Percentiles rank a stretch among this genome's conserved stretches.
phyloP scores from a whole-genome alignment of 192 early-diverging fungal genomes.

The Backusella tarrabulga region DNA sequence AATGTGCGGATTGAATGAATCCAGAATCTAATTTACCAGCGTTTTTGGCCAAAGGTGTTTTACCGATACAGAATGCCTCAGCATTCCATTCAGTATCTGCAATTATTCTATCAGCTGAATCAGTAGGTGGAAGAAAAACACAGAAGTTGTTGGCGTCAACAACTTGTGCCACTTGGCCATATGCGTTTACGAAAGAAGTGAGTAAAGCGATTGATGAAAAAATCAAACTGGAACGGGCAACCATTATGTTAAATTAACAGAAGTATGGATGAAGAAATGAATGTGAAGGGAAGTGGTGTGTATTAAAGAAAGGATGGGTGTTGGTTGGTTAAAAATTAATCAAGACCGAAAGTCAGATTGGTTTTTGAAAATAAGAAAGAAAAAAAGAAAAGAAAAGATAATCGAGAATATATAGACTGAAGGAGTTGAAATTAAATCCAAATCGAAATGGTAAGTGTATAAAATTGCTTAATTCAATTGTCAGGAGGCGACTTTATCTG shows the following conservation, averaged over 20 bases:
- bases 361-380: neutral
- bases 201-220: slow-evolving; percentile 3
- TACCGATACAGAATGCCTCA: slow-evolving; percentile 44
- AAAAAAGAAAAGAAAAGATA: neutral
- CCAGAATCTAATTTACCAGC: slow-evolving; percentile 42
- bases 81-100: slow-evolving; percentile 41
- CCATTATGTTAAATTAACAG: slow-evolving; percentile 1
- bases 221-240: slow-evolving; percentile 11
- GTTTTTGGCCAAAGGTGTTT: slow-evolving; percentile 27
- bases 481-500: neutral
- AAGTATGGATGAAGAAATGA: neutral
- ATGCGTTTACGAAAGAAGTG: neutral
- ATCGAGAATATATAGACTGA: slow-evolving; percentile 2
- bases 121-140: slow-evolving; percentile 46
- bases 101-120: slow-evolving; percentile 33
- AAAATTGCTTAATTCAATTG: slow-evolving; percentile 6
- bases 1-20: slow-evolving; percentile 48
- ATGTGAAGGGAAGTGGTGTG: neutral
- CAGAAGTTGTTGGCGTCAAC: slow-evolving; percentile 36
- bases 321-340: neutral
- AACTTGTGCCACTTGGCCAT: slow-evolving; percentile 25
- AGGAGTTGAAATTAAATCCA: slow-evolving; percentile 8
- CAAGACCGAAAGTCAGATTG: neutral
- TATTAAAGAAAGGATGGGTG: neutral
- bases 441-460: slow-evolving; percentile 1